phyloP scores from a whole-genome alignment of 495 filamentous ascomycete genomes.

The Talaromyces trachyspermus region DNA sequence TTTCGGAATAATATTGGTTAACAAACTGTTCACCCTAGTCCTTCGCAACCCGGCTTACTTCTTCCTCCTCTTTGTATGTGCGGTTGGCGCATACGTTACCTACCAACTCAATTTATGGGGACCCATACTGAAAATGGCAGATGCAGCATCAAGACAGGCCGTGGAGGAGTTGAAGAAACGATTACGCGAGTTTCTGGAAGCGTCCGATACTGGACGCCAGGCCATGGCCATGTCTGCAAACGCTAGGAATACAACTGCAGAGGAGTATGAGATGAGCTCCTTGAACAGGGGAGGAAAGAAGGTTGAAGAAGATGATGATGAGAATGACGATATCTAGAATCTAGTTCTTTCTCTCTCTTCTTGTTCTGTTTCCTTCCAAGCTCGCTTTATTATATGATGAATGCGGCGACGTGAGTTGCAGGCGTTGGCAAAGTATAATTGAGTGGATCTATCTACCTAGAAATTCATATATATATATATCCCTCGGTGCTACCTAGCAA shows the following conservation, averaged over 20 bases:
- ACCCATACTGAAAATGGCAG: conserved; percentile 84
- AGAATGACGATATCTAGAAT: conserved; percentile 22
- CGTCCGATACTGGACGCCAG: conserved; percentile 68
- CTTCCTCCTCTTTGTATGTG: conserved; percentile 71
- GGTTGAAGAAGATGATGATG: conserved; percentile 23
- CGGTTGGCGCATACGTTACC: conserved; percentile 73
- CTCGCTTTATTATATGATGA: too few species aligned
- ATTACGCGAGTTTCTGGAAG: conserved; percentile 78
- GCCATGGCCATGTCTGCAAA: conserved; percentile 62
- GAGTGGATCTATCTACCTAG: too few species aligned
- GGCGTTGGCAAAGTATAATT: too few species aligned
- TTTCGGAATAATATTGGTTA: background rate
- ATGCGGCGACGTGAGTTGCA: too few species aligned
- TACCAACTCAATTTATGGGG: conserved; percentile 93
- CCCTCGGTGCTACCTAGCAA: too few species aligned
- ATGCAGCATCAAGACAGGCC: conserved; percentile 80
- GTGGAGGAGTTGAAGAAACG: conserved; percentile 83
- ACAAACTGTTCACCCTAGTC: conserved; percentile 43
- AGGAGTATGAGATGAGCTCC: conserved; percentile 42
- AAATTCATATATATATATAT: too few species aligned
- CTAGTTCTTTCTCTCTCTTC: background rate
- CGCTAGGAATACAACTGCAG: conserved; percentile 15
- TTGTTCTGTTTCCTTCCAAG: too few species aligned
- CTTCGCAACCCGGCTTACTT: conserved; percentile 90
- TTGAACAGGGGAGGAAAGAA: conserved; percentile 16